These are phyloP conservation scores for Adansonia digitata DNA, from an alignment of 345 rosid genomes.

Conservation along the genomic window DNA sequence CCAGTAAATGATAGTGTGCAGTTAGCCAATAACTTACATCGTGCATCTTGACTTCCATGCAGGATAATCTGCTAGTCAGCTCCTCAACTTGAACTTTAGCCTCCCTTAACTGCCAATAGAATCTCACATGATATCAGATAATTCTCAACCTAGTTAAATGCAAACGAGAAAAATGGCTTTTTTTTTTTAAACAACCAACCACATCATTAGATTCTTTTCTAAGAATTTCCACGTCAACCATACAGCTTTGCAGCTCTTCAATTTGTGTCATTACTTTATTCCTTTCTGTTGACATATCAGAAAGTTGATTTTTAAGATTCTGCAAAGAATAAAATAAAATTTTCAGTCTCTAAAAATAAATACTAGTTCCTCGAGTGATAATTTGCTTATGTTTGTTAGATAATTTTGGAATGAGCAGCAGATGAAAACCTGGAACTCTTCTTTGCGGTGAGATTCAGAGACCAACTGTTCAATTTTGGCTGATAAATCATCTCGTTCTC, in stretches of 20 bases:
- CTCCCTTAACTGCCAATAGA: slow-evolving; percentile 34
- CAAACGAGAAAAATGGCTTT: neutral
- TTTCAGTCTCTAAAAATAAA: neutral
- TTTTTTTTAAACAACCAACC: slow-evolving; percentile 17
- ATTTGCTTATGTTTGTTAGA: neutral
- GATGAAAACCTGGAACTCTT: slow-evolving; percentile 40
- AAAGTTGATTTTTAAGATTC: slow-evolving; percentile 32
- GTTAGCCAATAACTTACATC: slow-evolving; percentile 33
- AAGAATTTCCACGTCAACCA: slow-evolving; percentile 18
- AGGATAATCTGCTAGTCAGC: slow-evolving; percentile 29
- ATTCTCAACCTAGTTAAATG: neutral
- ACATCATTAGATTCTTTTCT: slow-evolving; percentile 18
- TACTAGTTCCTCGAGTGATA: neutral
- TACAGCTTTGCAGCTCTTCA: slow-evolving; percentile 25
- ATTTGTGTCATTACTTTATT: slow-evolving; percentile 26
- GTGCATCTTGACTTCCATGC: slow-evolving; percentile 41
- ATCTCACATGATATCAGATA: neutral
- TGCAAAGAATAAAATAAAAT: slow-evolving; percentile 13
- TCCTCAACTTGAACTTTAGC: slow-evolving; percentile 38
- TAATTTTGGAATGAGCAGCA: neutral
- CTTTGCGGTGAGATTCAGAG: slow-evolving; percentile 12
- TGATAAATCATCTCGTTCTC: slow-evolving; percentile 42
- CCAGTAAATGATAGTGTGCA: neutral
- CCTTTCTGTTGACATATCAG: slow-evolving; percentile 28
- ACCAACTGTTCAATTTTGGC: slow-evolving; percentile 30